These are phyloP conservation scores for Kwoniella dejecticola DNA, from an alignment of 768 basidiomycete species.

Conservation along the genomic window DNA sequence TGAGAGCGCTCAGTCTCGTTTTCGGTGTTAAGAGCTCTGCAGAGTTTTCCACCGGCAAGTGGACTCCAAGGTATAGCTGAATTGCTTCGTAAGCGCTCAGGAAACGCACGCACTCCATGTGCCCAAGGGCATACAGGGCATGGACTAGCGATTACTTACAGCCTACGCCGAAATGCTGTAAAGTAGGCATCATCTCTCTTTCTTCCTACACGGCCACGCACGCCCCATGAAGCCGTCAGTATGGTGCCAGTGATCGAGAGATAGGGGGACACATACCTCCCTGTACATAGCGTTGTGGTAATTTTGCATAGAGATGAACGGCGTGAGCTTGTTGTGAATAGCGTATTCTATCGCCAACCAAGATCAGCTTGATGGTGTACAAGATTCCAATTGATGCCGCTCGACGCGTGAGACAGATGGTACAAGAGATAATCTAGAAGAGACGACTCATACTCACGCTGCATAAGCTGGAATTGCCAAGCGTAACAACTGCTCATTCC, in stretches of 20 bases:
- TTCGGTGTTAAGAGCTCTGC: neutral
- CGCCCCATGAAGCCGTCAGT: no score
- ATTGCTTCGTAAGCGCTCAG: neutral
- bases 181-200: constrained; percentile 52
- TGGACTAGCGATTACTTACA: no score
- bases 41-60: constrained; percentile 7
- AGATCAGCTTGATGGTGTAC: no score
- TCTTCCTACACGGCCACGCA: no score
- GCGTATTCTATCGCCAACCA: constrained; percentile 67
- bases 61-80: constrained; percentile 5
- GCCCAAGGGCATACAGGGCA: constrained; percentile 63
- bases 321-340: constrained; percentile 63
- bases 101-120: constrained; percentile 25
- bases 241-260: no score
- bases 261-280: no score
- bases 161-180: constrained; percentile 60
- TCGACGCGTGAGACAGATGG: no score
- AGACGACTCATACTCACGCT: constrained; percentile 29
- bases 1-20: constrained; percentile 8
- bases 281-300: constrained; percentile 66
- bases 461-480: constrained; percentile 47
- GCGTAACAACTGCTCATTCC: constrained; percentile 43
- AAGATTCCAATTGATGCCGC: no score
- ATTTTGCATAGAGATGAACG: constrained; percentile 72
- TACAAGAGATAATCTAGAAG: neutral